Conservation (phyloP, 2,329 filamentous ascomycete species). For the Emergomyces africanus region DNA sequence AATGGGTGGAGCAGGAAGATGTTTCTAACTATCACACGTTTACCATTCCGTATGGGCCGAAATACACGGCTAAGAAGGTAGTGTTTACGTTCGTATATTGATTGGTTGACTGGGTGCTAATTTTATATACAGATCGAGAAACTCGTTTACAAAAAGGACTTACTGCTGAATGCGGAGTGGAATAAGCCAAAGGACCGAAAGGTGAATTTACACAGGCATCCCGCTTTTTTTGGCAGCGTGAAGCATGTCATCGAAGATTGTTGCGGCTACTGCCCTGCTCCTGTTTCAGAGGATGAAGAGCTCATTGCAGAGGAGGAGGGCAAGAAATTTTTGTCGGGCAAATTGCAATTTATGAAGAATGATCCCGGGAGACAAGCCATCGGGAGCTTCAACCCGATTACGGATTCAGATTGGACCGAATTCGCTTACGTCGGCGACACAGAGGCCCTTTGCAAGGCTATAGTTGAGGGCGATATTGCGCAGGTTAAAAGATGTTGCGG, state of each 20-base stretch:
- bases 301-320: conserved; percentile 58
- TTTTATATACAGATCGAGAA: conserved; percentile 54
- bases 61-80: conserved; percentile 24
- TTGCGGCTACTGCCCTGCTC: conserved; percentile 63
- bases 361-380: conserved; percentile 66
- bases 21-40: conserved; percentile 70
- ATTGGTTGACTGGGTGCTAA: conserved; percentile 19
- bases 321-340: conserved; percentile 64
- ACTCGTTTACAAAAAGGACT: conserved; percentile 65
- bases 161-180: conserved; percentile 78
- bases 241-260: conserved; percentile 68
- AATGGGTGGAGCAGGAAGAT: conserved; percentile 68
- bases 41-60: conserved; percentile 19
- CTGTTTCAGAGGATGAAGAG: conserved; percentile 57
- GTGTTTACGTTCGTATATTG: conserved; percentile 21
- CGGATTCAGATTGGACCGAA: conserved; percentile 70
- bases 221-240: conserved; percentile 69
- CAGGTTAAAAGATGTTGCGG: conserved; percentile 57
- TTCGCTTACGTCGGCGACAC: conserved; percentile 84
- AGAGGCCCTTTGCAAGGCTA: conserved; percentile 63
- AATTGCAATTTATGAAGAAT: conserved; percentile 62
- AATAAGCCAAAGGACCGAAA: conserved; percentile 63
- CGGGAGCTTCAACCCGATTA: conserved; percentile 66
- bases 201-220: conserved; percentile 69
- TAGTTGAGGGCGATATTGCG: conserved; percentile 59